Percentiles rank a stretch among this genome's conserved stretches.
These are phyloP conservation scores for Lasiodiplodia sp. DNA, from an alignment of 2,329 filamentous ascomycete genomes.

Conservation along the genomic window DNA sequence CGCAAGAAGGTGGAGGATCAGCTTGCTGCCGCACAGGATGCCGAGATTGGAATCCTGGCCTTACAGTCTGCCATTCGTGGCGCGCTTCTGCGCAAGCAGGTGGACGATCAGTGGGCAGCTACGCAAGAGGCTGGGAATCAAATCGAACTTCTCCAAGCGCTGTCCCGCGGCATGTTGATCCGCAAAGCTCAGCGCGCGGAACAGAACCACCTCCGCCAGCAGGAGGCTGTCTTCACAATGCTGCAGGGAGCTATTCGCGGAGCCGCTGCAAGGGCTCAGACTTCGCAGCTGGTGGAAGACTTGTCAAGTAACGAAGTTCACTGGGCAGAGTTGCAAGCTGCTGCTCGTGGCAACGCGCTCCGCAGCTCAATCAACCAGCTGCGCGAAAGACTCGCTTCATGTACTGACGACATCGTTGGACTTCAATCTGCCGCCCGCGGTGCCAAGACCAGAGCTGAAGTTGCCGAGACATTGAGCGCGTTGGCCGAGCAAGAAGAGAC, in stretches of 20 bases:
- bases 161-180: conserved; percentile 50
- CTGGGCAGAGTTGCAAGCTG: conserved; percentile 50
- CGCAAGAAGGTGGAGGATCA: conserved; percentile 62
- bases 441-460: conserved; percentile 36
- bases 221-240: conserved; percentile 53
- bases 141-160: conserved; percentile 47
- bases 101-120: conserved; percentile 38
- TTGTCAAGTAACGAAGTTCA: conserved; percentile 50
- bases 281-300: conserved; percentile 49
- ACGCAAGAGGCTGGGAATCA: conserved; percentile 34
- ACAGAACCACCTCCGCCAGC: conserved; percentile 44
- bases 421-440: conserved; percentile 32
- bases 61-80: conserved; percentile 68
- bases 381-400: conserved; percentile 7
- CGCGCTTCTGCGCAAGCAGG: conserved; percentile 64
- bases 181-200: conserved; percentile 46
- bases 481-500: conserved; percentile 53
- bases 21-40: conserved; percentile 62
- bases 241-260: conserved; percentile 73
- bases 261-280: conserved; percentile 48
- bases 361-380: conserved; percentile 6
- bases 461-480: conserved; percentile 17
- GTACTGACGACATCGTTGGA: conserved; percentile 6
- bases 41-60: conserved; percentile 64
- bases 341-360: conserved; percentile 23